Conservation (phyloP, 1,139 yeast species). For the Pichia sp. region DNA sequence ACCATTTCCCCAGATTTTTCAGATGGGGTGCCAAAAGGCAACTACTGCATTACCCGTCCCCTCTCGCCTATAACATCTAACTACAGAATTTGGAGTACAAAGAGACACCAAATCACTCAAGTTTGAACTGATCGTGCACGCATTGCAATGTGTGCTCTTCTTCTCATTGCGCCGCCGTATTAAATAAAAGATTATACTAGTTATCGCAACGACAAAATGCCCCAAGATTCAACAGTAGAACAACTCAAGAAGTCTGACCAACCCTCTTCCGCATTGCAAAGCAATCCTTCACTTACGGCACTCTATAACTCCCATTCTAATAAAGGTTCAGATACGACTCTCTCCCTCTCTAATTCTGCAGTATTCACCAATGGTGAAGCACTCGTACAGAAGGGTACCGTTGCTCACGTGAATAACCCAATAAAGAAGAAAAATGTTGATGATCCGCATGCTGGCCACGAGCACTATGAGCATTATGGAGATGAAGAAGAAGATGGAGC, state of each 20-base stretch:
- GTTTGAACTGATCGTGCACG: too few relatives aligned
- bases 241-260: background rate
- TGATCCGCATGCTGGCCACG: background rate
- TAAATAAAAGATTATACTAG: too few relatives aligned
- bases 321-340: slow-evolving; percentile 7
- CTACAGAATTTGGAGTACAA: too few relatives aligned
- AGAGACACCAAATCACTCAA: too few relatives aligned
- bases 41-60: too few relatives aligned
- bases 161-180: background rate
- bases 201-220: background rate
- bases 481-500: slow-evolving; percentile 7
- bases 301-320: slow-evolving; percentile 10
- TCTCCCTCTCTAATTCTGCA: slow-evolving; percentile 5
- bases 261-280: background rate
- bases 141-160: too few relatives aligned
- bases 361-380: slow-evolving; percentile 8
- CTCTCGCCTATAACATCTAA: too few relatives aligned
- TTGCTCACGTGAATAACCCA: slow-evolving; percentile 4
- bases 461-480: background rate
- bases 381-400: slow-evolving; percentile 9
- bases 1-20: background rate
- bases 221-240: slow-evolving; percentile 4
- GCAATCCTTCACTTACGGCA: slow-evolving; percentile 5
- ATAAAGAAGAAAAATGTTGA: background rate
- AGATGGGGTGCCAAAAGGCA: too few relatives aligned